A percentile compares a stretch with the other conserved stretches of the same genome.
Evolutionary conservation across 495 filamentous ascomycete species (phyloP).

Genomic region (Parmelia sp.): DNA sequence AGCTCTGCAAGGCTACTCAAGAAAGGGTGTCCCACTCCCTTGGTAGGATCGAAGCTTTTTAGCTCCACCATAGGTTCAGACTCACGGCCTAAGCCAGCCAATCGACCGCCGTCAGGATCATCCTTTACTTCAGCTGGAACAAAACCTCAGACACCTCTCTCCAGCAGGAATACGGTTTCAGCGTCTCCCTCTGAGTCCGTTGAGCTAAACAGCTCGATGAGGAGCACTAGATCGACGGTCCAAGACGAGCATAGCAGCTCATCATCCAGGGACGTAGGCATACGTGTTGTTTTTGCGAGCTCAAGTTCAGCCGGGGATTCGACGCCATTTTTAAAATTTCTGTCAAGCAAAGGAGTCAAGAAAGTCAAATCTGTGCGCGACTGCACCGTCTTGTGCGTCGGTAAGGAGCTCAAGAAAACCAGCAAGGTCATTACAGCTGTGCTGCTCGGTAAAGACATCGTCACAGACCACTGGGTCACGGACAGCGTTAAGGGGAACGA

Average conservation of each 20-base stretch:
- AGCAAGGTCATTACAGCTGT: slow-evolving; percentile 35
- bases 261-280: not conserved
- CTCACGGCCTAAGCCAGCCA: not conserved
- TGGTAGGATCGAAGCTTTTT: not conserved
- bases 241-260: slow-evolving; percentile 4
- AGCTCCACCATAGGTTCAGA: not conserved
- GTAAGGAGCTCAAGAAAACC: slow-evolving; percentile 33
- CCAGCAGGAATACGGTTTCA: not conserved
- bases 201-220: slow-evolving; percentile 9
- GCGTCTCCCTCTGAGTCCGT: not conserved
- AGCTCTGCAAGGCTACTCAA: not conserved
- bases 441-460: slow-evolving; percentile 32
- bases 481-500: slow-evolving; percentile 24
- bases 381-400: slow-evolving; percentile 35
- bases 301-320: slow-evolving; percentile 20
- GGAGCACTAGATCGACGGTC: slow-evolving; percentile 14
- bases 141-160: not conserved
- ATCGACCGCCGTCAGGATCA: not conserved
- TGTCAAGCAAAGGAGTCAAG: slow-evolving; percentile 29
- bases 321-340: slow-evolving; percentile 26
- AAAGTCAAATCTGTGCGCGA: slow-evolving; percentile 24
- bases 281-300: slow-evolving; percentile 22
- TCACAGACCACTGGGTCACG: slow-evolving; percentile 37
- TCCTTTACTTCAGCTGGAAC: not conserved
- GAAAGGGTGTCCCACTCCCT: not conserved